Conservation (phyloP, 768 basidiomycete genomes). For the Cyclocybe cylindracea region DNA sequence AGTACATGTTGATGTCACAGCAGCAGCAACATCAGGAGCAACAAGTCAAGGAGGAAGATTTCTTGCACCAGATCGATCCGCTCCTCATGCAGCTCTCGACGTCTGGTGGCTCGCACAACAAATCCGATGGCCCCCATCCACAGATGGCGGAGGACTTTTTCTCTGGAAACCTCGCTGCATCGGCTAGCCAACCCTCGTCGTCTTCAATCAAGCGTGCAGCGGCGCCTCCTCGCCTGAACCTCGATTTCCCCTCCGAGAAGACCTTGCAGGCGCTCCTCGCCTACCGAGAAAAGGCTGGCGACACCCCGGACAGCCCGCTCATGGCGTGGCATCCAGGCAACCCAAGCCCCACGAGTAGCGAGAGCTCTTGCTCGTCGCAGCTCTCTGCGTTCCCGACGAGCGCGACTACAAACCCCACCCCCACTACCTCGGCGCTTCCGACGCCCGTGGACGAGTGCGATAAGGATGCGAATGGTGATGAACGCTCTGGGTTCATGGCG, state of each 20-base stretch:
- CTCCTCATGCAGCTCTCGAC: conserved; percentile 21
- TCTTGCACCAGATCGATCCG: conserved; percentile 28
- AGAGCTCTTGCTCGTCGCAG: conserved; percentile 19
- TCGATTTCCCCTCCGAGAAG: conserved; percentile 26
- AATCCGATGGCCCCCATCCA: neutral
- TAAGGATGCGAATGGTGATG: neutral
- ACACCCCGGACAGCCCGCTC: conserved; percentile 29
- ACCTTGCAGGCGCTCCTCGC: conserved; percentile 26
- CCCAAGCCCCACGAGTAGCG: conserved; percentile 24
- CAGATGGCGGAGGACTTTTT: neutral
- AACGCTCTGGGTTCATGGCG: neutral
- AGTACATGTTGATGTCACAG: conserved; percentile 18
- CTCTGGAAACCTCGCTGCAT: conserved; percentile 2
- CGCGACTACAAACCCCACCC: conserved; percentile 21
- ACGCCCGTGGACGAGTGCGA: conserved; percentile 30
- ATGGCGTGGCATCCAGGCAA: conserved; percentile 17
- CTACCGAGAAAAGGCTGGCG: conserved; percentile 24
- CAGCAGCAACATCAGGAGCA: too few relatives aligned
- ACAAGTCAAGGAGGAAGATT: conserved; percentile 10
- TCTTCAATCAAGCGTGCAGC: conserved; percentile 26
- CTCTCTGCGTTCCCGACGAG: conserved; percentile 24
- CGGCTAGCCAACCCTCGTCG: conserved; percentile 8
- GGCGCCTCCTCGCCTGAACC: conserved; percentile 27
- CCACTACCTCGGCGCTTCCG: conserved; percentile 27
- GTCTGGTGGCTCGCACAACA: neutral